Conservation (phyloP, 768 basidiomycete genomes). For the Lactifluus rugatus region DNA sequence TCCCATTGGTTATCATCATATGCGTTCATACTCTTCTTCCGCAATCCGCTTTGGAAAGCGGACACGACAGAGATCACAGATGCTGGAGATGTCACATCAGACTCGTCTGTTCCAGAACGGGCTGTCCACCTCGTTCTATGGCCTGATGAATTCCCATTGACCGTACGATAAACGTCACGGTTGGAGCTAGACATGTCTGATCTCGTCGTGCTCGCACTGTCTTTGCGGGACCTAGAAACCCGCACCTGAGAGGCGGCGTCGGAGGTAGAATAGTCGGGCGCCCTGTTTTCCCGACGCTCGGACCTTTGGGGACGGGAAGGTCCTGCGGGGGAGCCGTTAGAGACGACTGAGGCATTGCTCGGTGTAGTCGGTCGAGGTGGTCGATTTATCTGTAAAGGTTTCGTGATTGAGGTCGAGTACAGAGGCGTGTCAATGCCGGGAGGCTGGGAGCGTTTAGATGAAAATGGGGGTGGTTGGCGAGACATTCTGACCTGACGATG, state of each 20-base stretch:
- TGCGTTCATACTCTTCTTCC: constrained; percentile 46
- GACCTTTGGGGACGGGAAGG: constrained; percentile 20
- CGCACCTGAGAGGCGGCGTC: not conserved
- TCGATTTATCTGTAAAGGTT: constrained; percentile 19
- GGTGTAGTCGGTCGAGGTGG: constrained; percentile 18
- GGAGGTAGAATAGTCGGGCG: constrained; percentile 4
- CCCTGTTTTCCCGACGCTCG: constrained; percentile 10
- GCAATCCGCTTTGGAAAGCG: constrained; percentile 59
- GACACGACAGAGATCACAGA: constrained; percentile 42
- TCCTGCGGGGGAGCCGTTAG: constrained; percentile 15
- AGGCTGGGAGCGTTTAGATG: constrained; percentile 10
- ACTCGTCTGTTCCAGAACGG: constrained; percentile 12
- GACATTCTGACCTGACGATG: not conserved
- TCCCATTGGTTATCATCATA: constrained; percentile 47
- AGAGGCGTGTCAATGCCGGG: not conserved
- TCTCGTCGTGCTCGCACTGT: constrained; percentile 17
- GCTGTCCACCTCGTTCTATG: constrained; percentile 4
- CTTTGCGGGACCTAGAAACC: constrained; percentile 13
- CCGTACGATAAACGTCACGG: constrained; percentile 2
- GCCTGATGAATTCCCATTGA: constrained; percentile 14
- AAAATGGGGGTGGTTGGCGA: constrained; percentile 10
- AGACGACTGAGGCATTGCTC: constrained; percentile 14
- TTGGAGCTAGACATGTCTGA: constrained; percentile 14
- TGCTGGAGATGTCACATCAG: constrained; percentile 13
- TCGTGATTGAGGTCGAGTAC: constrained; percentile 6